Conservation (phyloP, 345 rosid species). For the Melaleuca quinquenervia region DNA sequence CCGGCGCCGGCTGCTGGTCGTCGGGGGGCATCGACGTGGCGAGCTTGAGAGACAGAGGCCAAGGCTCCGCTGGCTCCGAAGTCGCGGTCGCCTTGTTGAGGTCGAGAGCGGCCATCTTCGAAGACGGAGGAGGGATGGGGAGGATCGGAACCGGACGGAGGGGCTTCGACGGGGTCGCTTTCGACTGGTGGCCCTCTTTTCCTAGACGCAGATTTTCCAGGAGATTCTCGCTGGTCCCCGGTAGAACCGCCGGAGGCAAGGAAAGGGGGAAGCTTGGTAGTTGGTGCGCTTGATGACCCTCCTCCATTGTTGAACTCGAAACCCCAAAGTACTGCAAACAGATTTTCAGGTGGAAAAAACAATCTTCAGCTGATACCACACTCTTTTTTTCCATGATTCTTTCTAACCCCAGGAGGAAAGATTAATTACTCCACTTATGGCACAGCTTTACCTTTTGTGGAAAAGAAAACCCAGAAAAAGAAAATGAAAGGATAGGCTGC, state of each 20-base stretch:
- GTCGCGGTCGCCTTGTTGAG: slow-evolving; percentile 13
- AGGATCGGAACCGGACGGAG: slow-evolving; percentile 39
- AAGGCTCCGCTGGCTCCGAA: slow-evolving; percentile 8
- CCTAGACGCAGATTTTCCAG: not conserved
- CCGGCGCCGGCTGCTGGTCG: slow-evolving; percentile 29
- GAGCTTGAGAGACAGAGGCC: slow-evolving; percentile 47
- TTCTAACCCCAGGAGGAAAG: not conserved
- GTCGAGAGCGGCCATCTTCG: slow-evolving; percentile 61
- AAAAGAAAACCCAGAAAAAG: not conserved
- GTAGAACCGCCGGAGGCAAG: not conserved
- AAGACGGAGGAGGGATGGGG: slow-evolving; percentile 59
- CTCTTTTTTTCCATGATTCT: not conserved
- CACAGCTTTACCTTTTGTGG: not conserved
- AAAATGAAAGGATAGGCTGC: not conserved
- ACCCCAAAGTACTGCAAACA: slow-evolving; percentile 16
- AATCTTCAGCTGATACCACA: not conserved
- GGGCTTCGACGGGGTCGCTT: slow-evolving; percentile 7
- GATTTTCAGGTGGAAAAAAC: not conserved
- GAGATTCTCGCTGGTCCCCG: slow-evolving; percentile 7
- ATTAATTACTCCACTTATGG: not conserved
- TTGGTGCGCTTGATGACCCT: slow-evolving; percentile 1
- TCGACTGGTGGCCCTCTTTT: not conserved
- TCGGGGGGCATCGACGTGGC: slow-evolving; percentile 15
- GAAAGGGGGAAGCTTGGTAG: not conserved
- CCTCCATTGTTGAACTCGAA: slow-evolving; percentile 24